phyloP scores from a whole-genome alignment of 2,329 filamentous ascomycete species.

The Talaromyces funiculosus region DNA sequence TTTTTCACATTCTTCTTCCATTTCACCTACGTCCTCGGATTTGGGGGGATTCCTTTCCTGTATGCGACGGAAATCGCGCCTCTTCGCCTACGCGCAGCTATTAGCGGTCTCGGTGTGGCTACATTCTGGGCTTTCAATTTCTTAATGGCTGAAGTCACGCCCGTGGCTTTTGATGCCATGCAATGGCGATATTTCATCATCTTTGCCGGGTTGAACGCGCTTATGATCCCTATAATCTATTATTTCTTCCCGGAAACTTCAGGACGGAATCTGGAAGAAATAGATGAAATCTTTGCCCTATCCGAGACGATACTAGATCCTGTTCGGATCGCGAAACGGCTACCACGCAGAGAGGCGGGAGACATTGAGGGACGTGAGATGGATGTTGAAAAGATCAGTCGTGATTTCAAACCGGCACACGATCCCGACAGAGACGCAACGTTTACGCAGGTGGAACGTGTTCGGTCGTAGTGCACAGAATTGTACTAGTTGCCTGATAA shows the following conservation, averaged over 20 bases:
- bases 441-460: neutral
- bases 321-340: neutral
- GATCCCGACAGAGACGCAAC: neutral
- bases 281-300: neutral
- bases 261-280: neutral
- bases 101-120: conserved; percentile 30
- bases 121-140: conserved; percentile 36
- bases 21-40: conserved; percentile 57
- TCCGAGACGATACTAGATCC: neutral
- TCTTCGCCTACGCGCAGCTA: conserved; percentile 32
- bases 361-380: neutral
- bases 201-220: conserved; percentile 35
- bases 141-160: conserved; percentile 24
- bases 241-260: neutral
- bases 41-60: conserved; percentile 45
- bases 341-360: neutral
- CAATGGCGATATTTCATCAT: conserved; percentile 44
- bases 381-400: neutral
- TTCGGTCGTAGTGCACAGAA: neutral
- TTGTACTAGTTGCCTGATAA: no score
- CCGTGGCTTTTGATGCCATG: conserved; percentile 34
- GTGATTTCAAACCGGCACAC: neutral
- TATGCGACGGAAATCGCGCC: conserved; percentile 40
- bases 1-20: conserved; percentile 64
- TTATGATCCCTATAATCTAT: conserved; percentile 13